A percentile compares a stretch with the other conserved stretches of the same genome.
phyloP scores from a whole-genome alignment of 1,284 basidiomycete genomes.

The Coriolopsis trogii region DNA sequence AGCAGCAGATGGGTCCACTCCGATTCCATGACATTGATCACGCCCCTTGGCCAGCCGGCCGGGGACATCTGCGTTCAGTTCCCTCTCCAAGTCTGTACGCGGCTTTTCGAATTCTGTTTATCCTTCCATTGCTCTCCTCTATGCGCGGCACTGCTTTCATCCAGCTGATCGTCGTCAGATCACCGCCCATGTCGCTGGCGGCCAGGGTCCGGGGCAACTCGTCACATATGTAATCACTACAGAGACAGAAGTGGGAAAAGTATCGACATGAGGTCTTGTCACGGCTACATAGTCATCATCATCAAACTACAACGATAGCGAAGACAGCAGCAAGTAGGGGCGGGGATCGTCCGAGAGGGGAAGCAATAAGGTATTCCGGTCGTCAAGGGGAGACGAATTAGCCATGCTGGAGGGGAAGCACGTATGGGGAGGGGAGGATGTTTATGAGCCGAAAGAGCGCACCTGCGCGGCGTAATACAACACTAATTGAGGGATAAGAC shows the following conservation, averaged over 20 bases:
- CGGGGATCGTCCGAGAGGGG: constrained; percentile 18
- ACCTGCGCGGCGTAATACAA: constrained; percentile 23
- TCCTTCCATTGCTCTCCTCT: constrained; percentile 5
- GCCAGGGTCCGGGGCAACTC: background rate
- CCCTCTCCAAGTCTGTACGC: background rate
- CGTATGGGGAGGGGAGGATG: background rate
- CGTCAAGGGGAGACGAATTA: constrained; percentile 1
- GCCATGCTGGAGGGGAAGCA: background rate
- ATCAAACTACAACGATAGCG: constrained; percentile 25
- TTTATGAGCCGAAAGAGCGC: constrained; percentile 9
- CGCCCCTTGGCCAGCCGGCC: background rate
- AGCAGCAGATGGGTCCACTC: constrained; percentile 9
- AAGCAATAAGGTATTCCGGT: constrained; percentile 19
- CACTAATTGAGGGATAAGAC: constrained; percentile 32
- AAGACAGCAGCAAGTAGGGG: constrained; percentile 24
- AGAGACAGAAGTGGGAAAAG: constrained; percentile 1
- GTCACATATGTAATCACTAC: constrained; percentile 22
- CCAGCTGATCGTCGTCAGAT: background rate
- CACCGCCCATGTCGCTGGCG: too few relatives aligned
- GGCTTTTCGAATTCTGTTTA: background rate
- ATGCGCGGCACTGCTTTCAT: constrained; percentile 7
- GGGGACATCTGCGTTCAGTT: background rate
- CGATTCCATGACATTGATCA: constrained; percentile 11
- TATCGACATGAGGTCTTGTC: constrained; percentile 13
- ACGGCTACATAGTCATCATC: constrained; percentile 26